Base-by-base conservation (phyloP, 805 yeast species). In the Yarrowia sp. region DNA sequence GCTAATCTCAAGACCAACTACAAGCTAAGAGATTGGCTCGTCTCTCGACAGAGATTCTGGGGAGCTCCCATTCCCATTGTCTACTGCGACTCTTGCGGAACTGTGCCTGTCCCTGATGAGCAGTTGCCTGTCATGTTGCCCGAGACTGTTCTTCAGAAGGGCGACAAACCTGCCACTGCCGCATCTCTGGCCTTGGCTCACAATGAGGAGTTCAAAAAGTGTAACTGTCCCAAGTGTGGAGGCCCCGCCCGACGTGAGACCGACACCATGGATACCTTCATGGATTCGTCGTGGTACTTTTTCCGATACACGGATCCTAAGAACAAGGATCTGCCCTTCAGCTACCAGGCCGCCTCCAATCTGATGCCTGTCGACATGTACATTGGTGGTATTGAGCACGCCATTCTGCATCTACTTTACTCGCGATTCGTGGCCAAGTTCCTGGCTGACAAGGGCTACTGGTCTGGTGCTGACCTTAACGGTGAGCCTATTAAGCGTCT, bases 191-290 rank as follows among this genome's bases (percentile, higher is more conserved):
- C 63, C n/a, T 78, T 93, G 48, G 84, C 85, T 2, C 80, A 83
- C 22, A 78, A 87, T 61, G 82, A 82, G 0, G 88, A 85, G 19
- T 93, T 91, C 79, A 85, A 86, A 9, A 80, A 89, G 66, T 84
- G 88, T 0, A 74, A 78, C 32, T 95, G 99, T 74, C 99, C 99
- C 7, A 80, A 83, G 0, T 95, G 99, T 77, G 70, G 74, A 8
- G 78, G 79, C 1, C 76, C 79, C 19, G 96, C 97, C 0, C 85
- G 82, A 65, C 82, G 99, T 70, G 99, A 95, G 68, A 90, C 98
- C 0, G 99, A 95, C 72, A 95, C 99, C 0, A 93, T 95, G 99
- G 99, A 95, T 73, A 95, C 99, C 0, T 95, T 95, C 72, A 93
- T 95, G 85, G 99, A 95, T 76, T 89, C 96, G 17, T 92, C 98